Conservation (phyloP, 371 early-diverging fungal genomes). For the Mucor lusitanicus region DNA sequence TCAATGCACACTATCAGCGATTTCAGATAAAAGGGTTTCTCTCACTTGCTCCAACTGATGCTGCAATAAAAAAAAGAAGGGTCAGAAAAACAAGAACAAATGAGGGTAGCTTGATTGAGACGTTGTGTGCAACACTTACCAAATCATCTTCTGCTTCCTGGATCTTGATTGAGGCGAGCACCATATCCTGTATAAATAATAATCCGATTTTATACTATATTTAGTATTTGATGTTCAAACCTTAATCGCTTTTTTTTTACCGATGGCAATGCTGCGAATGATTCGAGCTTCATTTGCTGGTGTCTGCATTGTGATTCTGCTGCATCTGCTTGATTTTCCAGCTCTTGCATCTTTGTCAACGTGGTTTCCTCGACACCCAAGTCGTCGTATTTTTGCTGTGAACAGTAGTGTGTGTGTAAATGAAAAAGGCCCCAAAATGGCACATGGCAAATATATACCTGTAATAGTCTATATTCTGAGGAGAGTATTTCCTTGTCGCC, state of each 20-base stretch:
- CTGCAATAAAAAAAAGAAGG: not conserved
- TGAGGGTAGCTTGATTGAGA: not conserved
- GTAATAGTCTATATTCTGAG: not conserved
- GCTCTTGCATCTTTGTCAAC: slow-evolving; percentile 1
- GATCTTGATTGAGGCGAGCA: slow-evolving; percentile 17
- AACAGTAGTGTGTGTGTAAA: not conserved
- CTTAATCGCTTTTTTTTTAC: not conserved
- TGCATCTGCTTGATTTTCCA: not conserved
- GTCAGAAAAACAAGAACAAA: not conserved
- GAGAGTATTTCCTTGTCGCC: not conserved
- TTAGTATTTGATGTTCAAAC: not conserved
- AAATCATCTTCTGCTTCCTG: slow-evolving; percentile 11
- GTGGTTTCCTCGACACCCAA: not conserved
- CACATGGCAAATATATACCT: not conserved
- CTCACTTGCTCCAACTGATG: slow-evolving; percentile 13
- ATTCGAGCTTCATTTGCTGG: not conserved
- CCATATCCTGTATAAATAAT: slow-evolving; percentile 17
- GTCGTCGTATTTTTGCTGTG: slow-evolving; percentile 11
- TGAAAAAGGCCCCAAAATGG: not conserved
- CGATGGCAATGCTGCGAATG: slow-evolving; percentile 5
- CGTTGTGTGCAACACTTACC: slow-evolving; percentile 10
- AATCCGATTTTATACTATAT: not conserved
- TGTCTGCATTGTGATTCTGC: not conserved
- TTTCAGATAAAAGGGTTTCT: slow-evolving; percentile 5
- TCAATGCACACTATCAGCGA: slow-evolving; percentile 1